These are phyloP conservation scores for Dictyophora rubrovolvata DNA, from an alignment of 768 basidiomycete genomes.

Conservation along the genomic window DNA sequence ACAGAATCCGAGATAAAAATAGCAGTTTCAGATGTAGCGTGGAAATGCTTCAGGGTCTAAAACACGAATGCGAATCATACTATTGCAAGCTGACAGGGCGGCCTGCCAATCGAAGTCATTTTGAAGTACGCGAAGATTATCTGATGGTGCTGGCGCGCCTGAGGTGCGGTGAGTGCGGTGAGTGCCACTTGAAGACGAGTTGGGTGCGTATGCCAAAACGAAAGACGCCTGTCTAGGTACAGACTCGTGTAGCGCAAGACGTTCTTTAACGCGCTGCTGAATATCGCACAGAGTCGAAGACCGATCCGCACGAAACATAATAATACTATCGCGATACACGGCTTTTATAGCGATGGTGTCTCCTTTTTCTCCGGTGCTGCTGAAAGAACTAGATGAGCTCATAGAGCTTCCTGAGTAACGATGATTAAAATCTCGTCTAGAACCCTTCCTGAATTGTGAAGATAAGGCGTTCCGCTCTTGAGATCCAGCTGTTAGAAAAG, in stretches of 20 bases:
- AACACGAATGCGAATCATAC: constrained; percentile 52
- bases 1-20: neutral
- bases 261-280: constrained; percentile 49
- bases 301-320: constrained; percentile 48
- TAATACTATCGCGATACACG: constrained; percentile 46
- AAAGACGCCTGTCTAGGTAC: constrained; percentile 45
- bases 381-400: neutral
- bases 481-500: no score
- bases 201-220: constrained; percentile 41
- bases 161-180: constrained; percentile 24
- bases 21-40: neutral
- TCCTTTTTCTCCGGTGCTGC: neutral
- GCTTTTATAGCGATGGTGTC: constrained; percentile 50
- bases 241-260: constrained; percentile 55
- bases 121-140: constrained; percentile 33
- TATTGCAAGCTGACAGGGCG: constrained; percentile 31
- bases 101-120: constrained; percentile 54
- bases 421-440: neutral
- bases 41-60: constrained; percentile 25
- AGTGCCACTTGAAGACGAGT: neutral
- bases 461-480: neutral
- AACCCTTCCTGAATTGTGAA: neutral
- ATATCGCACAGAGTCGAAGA: constrained; percentile 40
- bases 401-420: neutral
- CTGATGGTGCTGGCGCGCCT: neutral